Conservation (phyloP, 179 eudicot genomes). For the Amaranthus tricolor region DNA sequence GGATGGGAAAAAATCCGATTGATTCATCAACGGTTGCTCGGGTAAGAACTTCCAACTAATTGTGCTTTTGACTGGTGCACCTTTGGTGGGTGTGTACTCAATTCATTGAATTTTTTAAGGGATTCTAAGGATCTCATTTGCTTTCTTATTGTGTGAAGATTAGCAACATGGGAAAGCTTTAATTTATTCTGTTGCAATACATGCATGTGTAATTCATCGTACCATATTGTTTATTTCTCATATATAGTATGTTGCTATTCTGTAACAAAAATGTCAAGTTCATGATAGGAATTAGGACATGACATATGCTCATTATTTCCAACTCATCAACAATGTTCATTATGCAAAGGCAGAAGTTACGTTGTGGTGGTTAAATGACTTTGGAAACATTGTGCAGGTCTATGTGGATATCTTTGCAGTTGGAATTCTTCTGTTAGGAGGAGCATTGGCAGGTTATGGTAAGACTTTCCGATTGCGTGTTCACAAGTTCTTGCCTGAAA, state of each 20-base stretch:
- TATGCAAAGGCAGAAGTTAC: background rate
- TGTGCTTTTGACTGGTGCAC: background rate
- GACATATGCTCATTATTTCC: background rate
- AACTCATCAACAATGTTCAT: background rate
- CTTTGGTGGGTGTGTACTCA: background rate
- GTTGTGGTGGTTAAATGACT: constrained; percentile 15
- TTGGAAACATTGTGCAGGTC: constrained; percentile 52
- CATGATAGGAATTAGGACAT: background rate
- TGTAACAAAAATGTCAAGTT: background rate
- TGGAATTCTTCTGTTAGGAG: constrained; percentile 63
- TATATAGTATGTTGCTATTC: background rate
- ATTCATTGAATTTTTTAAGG: background rate
- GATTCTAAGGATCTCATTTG: background rate
- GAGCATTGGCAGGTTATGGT: constrained; percentile 90
- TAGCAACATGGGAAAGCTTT: background rate
- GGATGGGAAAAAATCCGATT: constrained; percentile 72
- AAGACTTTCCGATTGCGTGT: constrained; percentile 25
- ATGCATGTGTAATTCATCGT: background rate
- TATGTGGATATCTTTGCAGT: constrained; percentile 67
- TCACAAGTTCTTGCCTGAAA: background rate
- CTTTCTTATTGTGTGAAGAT: background rate
- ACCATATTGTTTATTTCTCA: background rate
- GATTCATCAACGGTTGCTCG: constrained; percentile 71
- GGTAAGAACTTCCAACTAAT: constrained; percentile 41
- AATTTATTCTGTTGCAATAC: background rate